phyloP scores from a whole-genome alignment of 129 eudicot species.

The Rutidosis leptorrhynchoides region DNA sequence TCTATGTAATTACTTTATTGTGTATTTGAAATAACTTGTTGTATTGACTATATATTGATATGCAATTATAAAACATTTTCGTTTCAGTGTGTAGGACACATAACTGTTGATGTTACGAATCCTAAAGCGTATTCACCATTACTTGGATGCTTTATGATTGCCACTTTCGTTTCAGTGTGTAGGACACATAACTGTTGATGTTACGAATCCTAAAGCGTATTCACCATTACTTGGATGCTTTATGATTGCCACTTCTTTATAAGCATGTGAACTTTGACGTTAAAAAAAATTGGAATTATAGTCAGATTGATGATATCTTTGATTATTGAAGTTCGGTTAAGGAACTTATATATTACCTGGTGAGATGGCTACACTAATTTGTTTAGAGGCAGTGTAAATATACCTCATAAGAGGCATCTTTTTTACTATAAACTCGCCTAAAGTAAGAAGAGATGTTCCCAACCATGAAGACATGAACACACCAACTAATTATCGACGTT shows the following conservation, averaged over 20 bases:
- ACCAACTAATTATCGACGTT: conserved; percentile 4
- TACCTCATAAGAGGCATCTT: conserved; percentile 15
- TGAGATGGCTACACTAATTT: conserved; percentile 10
- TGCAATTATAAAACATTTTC: no score
- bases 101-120: conserved; percentile 11
- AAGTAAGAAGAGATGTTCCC: conserved; percentile 17
- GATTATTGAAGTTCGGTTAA: neutral
- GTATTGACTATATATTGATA: no score
- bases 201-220: neutral
- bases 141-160: conserved; percentile 15
- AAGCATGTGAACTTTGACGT: conserved; percentile 12
- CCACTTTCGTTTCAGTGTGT: neutral
- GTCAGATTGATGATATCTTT: conserved; percentile 6
- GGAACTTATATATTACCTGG: conserved; percentile 6
- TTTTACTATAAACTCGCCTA: conserved; percentile 10
- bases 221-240: conserved; percentile 11
- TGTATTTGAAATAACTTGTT: no score
- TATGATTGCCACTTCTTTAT: conserved; percentile 11
- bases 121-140: neutral
- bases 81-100: no score
- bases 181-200: conserved; percentile 13
- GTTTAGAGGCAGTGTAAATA: conserved; percentile 17
- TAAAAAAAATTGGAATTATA: neutral
- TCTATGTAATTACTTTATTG: no score
- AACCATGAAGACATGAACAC: conserved; percentile 17